These are phyloP conservation scores for Thalassiosira mediterranea DNA, from an alignment of 352 stramenopile species.

Conservation along the genomic window DNA sequence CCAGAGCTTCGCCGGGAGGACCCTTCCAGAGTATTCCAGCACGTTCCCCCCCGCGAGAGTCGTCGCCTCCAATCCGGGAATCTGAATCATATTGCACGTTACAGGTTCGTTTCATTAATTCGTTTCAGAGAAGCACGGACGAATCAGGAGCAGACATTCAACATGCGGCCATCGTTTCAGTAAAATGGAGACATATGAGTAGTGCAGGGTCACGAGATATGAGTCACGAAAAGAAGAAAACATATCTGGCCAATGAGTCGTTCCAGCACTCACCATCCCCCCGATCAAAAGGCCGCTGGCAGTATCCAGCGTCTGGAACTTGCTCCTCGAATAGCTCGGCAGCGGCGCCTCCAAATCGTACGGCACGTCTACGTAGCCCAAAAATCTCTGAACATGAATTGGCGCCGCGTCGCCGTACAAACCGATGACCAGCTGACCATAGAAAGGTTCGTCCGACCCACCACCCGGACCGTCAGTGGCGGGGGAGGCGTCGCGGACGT, in stretches of 20 bases:
- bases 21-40: conserved; percentile 69
- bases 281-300: conserved; percentile 72
- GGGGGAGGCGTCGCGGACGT: conserved; percentile 52
- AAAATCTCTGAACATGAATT: conserved; percentile 67
- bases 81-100: conserved; percentile 22
- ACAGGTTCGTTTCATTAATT: neutral
- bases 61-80: conserved; percentile 71
- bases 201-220: too few relatives aligned
- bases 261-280: conserved; percentile 37
- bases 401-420: conserved; percentile 70
- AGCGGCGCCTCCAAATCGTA: conserved; percentile 67
- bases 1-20: conserved; percentile 75
- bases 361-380: conserved; percentile 59
- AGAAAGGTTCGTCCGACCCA: conserved; percentile 68
- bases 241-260: too few relatives aligned
- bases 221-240: too few relatives aligned
- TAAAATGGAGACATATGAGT: too few relatives aligned
- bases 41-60: conserved; percentile 60
- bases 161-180: too few relatives aligned
- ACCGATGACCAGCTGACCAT: conserved; percentile 61
- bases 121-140: too few relatives aligned
- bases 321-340: conserved; percentile 64
- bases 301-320: conserved; percentile 68
- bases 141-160: too few relatives aligned
- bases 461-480: conserved; percentile 26